Evolutionary conservation across 139 green algal genomes (phyloP).

Genomic region (Micromonas commoda): DNA sequence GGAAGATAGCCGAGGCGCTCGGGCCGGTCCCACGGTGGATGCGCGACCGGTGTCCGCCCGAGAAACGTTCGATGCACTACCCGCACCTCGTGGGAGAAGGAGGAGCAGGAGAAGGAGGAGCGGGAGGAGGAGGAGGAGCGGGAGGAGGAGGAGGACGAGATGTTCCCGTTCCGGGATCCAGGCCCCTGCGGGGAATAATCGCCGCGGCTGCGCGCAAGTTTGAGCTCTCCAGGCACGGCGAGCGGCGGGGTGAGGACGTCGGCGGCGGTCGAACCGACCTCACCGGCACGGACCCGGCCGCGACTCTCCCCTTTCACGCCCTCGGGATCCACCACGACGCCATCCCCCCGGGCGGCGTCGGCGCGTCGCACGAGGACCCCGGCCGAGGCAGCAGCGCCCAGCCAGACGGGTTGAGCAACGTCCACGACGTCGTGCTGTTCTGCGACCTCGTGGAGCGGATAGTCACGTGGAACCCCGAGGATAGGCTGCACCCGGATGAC

Average conservation of each 20-base stretch:
- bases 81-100: neutral
- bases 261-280: neutral
- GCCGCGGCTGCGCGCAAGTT: neutral
- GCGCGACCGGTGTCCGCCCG: neutral
- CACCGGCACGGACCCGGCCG: too few species aligned
- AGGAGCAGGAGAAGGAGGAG: neutral
- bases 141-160: neutral
- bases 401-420: neutral
- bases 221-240: neutral
- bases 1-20: slow-evolving; percentile 11
- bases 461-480: neutral
- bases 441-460: neutral
- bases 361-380: too few species aligned
- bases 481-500: neutral
- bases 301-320: neutral
- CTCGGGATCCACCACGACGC: neutral
- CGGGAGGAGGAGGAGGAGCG: neutral
- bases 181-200: neutral
- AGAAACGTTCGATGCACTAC: slow-evolving; percentile 1
- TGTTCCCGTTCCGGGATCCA: neutral
- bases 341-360: too few species aligned
- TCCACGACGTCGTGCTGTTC: neutral
- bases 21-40: neutral
- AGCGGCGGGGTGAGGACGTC: neutral
- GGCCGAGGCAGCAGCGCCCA: neutral